Evolutionary conservation across 2,329 filamentous ascomycete species (phyloP), one percentile per base, ranked within the genome.

Genomic region (Boeremia exigua): DNA sequence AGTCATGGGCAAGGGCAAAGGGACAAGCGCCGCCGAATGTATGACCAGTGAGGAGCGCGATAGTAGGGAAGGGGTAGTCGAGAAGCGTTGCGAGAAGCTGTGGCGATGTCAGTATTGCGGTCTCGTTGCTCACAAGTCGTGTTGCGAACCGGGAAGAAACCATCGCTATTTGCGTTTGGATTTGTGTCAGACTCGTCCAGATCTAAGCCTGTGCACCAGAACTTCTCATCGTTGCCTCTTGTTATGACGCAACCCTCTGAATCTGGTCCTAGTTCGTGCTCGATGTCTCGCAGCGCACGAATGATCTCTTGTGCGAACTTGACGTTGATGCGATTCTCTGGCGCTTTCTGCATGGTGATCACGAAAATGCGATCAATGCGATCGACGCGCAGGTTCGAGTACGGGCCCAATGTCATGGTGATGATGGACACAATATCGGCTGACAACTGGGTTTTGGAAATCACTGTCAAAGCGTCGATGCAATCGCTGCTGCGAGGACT

Each of bases 101-200:
- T 12, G 2, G 1, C 4, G 4, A 15, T 15, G 17, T 51, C 14
- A 52, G 34, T 6, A 11, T 15, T 1, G 6, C 5, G 4, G 7
- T n/a, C 1, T 10, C 6, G 10, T 23, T 23, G 6, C 8, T 37
- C n/a, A 19, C 6, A 4, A 17, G 6, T 2, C 0, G 7, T 11
- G 11, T 19, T 49, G 4, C 59, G 12, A 55, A 68, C 62, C 48
- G 86, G 85, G 10, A 81, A 82, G 51, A 86, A 88, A 25, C 78
- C 79, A 62, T 82, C 85, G 14, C 79, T 78, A 34, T 88, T 86
- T 72, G 80, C 85, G 50, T 80, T 81, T 25, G 81, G 80, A 60
- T 81, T 81, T 14, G 74, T 77, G 43, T 80, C 78, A 10, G 68
- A 62, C 60, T 82, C 79, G 40, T 81, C 79, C 3, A 82, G 68